Base-by-base conservation (phyloP, 2,329 filamentous ascomycete species). In the Zarea fungicola region DNA sequence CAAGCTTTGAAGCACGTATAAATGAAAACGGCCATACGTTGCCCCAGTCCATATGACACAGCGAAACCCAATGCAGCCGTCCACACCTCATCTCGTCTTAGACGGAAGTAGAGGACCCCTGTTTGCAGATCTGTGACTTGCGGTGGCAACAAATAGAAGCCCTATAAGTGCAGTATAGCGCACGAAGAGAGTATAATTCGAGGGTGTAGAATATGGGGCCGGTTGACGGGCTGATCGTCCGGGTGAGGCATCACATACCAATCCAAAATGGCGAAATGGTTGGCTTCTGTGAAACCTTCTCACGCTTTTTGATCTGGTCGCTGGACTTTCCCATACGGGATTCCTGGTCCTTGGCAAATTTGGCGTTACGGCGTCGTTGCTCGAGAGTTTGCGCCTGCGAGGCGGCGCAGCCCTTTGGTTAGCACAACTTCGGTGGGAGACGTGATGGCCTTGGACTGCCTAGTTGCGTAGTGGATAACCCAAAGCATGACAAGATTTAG, bases 341-440 rank as follows among this genome's bases (percentile, higher is more conserved):
- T 64, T 86, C 82, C 65, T 92, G 83, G 47, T 80, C 76, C 65
- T 85, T 84, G 57, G 78, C 83, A 70, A 89, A 95, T 69, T 86
- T 85, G 62, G 80, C 80, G 73, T 93, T 93, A 55, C 85, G 83
- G 62, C 82, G 82, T 66, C 88, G 84, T 75, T 93, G 89, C 68
- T 89, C 80, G 58, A 85, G 87, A 58, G 88, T 93, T 84, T 92
- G 87, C 59, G 83, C 86, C 87, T 90, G 61, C 18, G 9, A 18
- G 13, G 23, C 16, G 16, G 14, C n/a, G 9, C 18, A 10, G 11
- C 22, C 19, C 25, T 11, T 41, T 16, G 39, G 19, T 49, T 26
- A 42, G 46, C 23, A 22, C 7, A 21, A 11, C 29, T 35, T 14
- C 29, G 10, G 16, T 22, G 13, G 16, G 13, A 23, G 13, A 37